phyloP scores from a whole-genome alignment of 352 stramenopile genomes.

The Phytophthora capsici region DNA sequence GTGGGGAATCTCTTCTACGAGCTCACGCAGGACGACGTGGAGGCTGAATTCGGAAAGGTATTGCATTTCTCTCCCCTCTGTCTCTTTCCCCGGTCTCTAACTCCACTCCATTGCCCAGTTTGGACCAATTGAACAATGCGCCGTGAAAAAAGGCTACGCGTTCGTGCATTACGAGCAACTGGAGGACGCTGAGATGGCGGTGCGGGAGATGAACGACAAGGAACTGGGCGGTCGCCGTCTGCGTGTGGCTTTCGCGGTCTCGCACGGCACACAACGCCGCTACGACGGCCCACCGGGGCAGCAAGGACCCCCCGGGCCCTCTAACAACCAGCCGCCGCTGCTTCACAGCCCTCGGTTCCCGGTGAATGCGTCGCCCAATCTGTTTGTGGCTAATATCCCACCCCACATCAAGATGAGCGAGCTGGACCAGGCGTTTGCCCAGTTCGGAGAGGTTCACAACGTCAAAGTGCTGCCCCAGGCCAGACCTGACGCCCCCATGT shows the following conservation, averaged over 20 bases:
- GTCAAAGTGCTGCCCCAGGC: slow-evolving; percentile 62
- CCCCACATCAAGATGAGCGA: slow-evolving; percentile 69
- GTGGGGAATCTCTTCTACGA: slow-evolving; percentile 71
- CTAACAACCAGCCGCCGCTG: slow-evolving; percentile 10
- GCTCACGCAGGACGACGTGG: slow-evolving; percentile 48
- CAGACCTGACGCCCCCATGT: slow-evolving; percentile 55
- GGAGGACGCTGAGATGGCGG: slow-evolving; percentile 48
- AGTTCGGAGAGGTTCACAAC: slow-evolving; percentile 68
- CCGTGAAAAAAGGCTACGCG: slow-evolving; percentile 65
- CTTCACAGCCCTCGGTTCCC: slow-evolving; percentile 26
- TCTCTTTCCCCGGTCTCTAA: slow-evolving; percentile 1
- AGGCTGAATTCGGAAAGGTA: slow-evolving; percentile 59
- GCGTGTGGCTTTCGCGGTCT: slow-evolving; percentile 53
- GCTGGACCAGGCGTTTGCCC: slow-evolving; percentile 58
- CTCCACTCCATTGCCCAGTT: slow-evolving; percentile 39
- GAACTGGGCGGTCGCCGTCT: slow-evolving; percentile 52
- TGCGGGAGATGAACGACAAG: slow-evolving; percentile 59
- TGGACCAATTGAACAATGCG: slow-evolving; percentile 49
- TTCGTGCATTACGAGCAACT: slow-evolving; percentile 65
- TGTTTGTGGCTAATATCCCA: slow-evolving; percentile 75
- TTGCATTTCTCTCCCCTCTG: not conserved
- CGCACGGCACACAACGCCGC: slow-evolving; percentile 33
- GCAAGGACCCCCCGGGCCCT: not conserved
- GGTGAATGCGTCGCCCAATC: slow-evolving; percentile 43
- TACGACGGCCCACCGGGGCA: slow-evolving; percentile 32